phyloP scores from a whole-genome alignment of 164 flowering plant genomes.

The Paratinospora sagittata region DNA sequence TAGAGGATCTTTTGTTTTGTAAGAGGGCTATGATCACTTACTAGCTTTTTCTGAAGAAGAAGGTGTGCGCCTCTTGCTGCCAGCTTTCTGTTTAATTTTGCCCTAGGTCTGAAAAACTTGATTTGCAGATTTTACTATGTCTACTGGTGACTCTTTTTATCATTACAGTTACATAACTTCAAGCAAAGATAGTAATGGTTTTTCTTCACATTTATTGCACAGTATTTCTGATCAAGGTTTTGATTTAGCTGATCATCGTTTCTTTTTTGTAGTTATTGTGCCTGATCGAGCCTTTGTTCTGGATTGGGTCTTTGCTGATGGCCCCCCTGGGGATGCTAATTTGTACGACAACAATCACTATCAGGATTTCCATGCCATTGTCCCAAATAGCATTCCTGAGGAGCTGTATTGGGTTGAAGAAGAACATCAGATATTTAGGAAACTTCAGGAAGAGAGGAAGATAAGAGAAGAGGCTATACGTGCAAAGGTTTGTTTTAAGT shows the following conservation, averaged over 20 bases:
- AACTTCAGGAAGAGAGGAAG: slow-evolving; percentile 73
- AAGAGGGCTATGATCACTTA: not conserved
- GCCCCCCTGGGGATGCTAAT: slow-evolving; percentile 66
- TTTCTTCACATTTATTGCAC: not conserved
- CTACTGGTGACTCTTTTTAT: no score
- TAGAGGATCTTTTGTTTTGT: not conserved
- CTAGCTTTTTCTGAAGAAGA: no score
- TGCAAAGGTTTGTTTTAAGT: slow-evolving; percentile 55
- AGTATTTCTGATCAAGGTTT: slow-evolving; percentile 5
- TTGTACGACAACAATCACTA: slow-evolving; percentile 73
- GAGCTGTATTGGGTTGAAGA: slow-evolving; percentile 80
- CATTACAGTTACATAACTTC: no score
- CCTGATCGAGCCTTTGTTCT: slow-evolving; percentile 71
- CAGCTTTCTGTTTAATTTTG: no score
- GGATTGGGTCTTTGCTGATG: slow-evolving; percentile 99
- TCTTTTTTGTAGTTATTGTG: slow-evolving; percentile 51
- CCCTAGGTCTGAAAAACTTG: no score
- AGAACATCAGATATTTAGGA: slow-evolving; percentile 52
- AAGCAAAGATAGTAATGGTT: not conserved
- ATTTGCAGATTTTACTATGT: no score
- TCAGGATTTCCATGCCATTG: slow-evolving; percentile 86
- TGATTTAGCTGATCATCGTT: slow-evolving; percentile 2
- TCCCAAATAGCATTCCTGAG: slow-evolving; percentile 46
- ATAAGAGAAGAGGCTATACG: slow-evolving; percentile 66
- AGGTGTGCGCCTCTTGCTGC: no score